Conservation (phyloP, 495 filamentous ascomycete genomes). For the Achaetomiella virescens region DNA sequence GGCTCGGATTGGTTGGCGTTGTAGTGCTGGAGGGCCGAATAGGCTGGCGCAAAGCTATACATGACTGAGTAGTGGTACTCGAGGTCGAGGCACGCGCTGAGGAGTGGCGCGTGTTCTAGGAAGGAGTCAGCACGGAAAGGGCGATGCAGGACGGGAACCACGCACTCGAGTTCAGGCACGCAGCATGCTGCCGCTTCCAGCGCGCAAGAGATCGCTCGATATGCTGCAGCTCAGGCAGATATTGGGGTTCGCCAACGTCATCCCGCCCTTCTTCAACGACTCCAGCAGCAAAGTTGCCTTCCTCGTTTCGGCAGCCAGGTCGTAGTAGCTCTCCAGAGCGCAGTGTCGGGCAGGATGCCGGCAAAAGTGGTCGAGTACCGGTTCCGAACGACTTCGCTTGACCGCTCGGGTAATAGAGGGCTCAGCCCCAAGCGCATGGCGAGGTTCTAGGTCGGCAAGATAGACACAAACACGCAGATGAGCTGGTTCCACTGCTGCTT, state of each 20-base stretch:
- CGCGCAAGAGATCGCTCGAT: not conserved
- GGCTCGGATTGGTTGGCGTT: not conserved
- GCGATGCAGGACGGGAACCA: not conserved
- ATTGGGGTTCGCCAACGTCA: not conserved
- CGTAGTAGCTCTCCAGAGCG: not conserved
- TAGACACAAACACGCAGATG: not conserved
- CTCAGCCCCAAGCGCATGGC: not conserved
- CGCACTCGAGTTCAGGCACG: not conserved
- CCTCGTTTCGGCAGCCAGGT: not conserved
- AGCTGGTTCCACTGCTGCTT: conserved; percentile 1
- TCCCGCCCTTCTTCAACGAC: not conserved
- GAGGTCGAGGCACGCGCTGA: not conserved
- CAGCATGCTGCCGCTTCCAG: not conserved
- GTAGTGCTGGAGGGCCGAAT: not conserved
- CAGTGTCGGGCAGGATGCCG: not conserved
- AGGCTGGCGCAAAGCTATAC: not conserved
- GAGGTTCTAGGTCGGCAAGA: not conserved
- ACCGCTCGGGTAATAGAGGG: not conserved
- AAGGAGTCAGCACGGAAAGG: not conserved
- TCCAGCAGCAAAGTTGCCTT: not conserved
- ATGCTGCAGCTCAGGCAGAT: not conserved
- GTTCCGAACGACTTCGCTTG: not conserved
- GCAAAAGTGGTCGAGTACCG: conserved; percentile 4
- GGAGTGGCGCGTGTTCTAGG: not conserved
- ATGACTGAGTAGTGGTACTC: not conserved